Evolutionary conservation across 1,284 basidiomycete genomes (phyloP).

Genomic region (Moesziomyces sp.): DNA sequence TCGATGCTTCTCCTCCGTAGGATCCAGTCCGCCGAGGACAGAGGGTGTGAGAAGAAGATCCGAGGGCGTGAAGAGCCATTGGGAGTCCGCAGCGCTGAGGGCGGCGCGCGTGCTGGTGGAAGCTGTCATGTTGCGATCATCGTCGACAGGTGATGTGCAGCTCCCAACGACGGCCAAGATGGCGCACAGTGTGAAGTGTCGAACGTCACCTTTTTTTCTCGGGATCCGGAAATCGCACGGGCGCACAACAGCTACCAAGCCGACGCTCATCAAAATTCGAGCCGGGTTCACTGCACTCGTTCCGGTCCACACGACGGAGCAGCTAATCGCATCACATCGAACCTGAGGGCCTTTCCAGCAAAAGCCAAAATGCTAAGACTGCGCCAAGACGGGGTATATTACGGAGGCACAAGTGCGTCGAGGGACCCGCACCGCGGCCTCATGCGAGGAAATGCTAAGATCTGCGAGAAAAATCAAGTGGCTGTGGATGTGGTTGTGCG

Average conservation of each 20-base stretch:
- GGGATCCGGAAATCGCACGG: neutral
- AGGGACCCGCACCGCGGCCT: no score
- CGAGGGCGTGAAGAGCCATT: constrained; percentile 60
- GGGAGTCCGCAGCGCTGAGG: constrained; percentile 25
- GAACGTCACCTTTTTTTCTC: neutral
- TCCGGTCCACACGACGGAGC: no score
- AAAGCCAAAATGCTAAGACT: no score
- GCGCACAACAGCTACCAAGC: no score
- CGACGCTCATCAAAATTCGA: no score
- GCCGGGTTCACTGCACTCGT: no score
- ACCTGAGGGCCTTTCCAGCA: no score
- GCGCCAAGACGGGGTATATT: neutral
- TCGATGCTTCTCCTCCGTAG: constrained; percentile 50
- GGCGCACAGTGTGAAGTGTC: neutral
- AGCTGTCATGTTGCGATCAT: constrained; percentile 34
- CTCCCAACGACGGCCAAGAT: neutral
- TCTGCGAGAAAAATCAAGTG: neutral
- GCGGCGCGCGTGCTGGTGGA: constrained; percentile 17
- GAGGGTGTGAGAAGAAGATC: constrained; percentile 44
- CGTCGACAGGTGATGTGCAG: neutral
- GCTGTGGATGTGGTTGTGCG: no score
- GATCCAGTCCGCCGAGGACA: constrained; percentile 35
- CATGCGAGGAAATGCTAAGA: neutral
- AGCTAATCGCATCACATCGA: no score
- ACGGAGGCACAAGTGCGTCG: neutral